Conservation (phyloP, 352 stramenopile genomes). For the Pythium oligandrum region DNA sequence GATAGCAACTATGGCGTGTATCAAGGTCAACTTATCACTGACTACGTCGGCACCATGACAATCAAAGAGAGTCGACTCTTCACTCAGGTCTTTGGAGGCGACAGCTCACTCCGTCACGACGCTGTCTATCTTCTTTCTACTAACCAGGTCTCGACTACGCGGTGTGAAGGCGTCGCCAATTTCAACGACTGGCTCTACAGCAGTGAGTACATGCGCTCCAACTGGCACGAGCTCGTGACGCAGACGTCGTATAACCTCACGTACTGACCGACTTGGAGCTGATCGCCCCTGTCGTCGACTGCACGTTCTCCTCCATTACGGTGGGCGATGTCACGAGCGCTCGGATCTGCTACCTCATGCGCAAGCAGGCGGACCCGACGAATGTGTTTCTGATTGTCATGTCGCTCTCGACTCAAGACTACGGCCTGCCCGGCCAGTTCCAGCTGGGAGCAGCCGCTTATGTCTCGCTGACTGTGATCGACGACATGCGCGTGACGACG, state of each 20-base stretch:
- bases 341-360: slow-evolving; percentile 16
- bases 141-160: slow-evolving; percentile 1
- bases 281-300: slow-evolving; percentile 38
- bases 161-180: slow-evolving; percentile 7
- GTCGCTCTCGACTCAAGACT: slow-evolving; percentile 17
- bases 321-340: slow-evolving; percentile 2
- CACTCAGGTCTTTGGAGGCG: slow-evolving; percentile 9
- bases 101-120: slow-evolving; percentile 25
- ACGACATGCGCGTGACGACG: background rate
- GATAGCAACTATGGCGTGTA: too few species aligned
- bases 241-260: slow-evolving; percentile 33
- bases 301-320: slow-evolving; percentile 22
- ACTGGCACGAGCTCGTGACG: slow-evolving; percentile 17
- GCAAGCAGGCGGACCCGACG: slow-evolving; percentile 5
- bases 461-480: slow-evolving; percentile 13
- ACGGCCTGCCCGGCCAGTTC: slow-evolving; percentile 6
- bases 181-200: slow-evolving; percentile 19
- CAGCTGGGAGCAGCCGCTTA: slow-evolving; percentile 5
- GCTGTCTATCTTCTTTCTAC: slow-evolving; percentile 29
- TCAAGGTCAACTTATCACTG: background rate
- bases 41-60: background rate
- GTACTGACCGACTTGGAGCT: slow-evolving; percentile 29
- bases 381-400: slow-evolving; percentile 15
- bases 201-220: slow-evolving; percentile 25
- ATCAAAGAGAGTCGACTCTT: slow-evolving; percentile 13